phyloP scores from a whole-genome alignment of 345 rosid genomes.

The Gossypium turneri region DNA sequence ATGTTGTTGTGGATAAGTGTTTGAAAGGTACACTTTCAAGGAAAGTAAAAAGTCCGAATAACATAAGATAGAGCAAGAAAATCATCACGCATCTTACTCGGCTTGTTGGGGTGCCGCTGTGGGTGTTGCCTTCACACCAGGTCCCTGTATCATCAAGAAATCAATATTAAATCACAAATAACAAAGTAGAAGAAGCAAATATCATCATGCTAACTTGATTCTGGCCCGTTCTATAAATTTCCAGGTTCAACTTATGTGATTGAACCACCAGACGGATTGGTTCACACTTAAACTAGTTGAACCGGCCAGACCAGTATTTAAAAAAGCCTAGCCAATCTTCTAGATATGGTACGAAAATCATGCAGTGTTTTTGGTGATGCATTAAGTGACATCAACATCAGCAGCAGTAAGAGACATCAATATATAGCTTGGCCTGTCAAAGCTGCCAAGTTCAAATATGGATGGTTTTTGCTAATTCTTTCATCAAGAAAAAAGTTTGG shows the following conservation, averaged over 20 bases:
- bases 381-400: not conserved
- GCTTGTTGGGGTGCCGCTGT: constrained; percentile 28
- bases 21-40: not conserved
- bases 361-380: not conserved
- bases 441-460: not conserved
- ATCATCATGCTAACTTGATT: too few species aligned
- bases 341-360: too few species aligned
- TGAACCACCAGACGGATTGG: not conserved
- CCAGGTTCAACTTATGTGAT: too few species aligned
- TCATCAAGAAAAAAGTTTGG: not conserved
- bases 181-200: not conserved
- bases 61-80: not conserved
- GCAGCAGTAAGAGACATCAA: not conserved
- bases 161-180: not conserved
- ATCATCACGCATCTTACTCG: constrained; percentile 29
- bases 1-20: not conserved
- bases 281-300: too few species aligned
- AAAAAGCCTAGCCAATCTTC: not conserved
- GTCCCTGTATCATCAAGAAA: constrained; percentile 28
- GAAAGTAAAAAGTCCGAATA: not conserved
- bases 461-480: too few species aligned
- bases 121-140: constrained; percentile 31
- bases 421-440: not conserved
- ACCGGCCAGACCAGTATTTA: not conserved
- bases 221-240: not conserved